Percentiles rank a stretch among this genome's conserved stretches.
Evolutionary conservation across 2,329 filamentous ascomycete species (phyloP).

Genomic region (Aspergillus ochraceoroseus): DNA sequence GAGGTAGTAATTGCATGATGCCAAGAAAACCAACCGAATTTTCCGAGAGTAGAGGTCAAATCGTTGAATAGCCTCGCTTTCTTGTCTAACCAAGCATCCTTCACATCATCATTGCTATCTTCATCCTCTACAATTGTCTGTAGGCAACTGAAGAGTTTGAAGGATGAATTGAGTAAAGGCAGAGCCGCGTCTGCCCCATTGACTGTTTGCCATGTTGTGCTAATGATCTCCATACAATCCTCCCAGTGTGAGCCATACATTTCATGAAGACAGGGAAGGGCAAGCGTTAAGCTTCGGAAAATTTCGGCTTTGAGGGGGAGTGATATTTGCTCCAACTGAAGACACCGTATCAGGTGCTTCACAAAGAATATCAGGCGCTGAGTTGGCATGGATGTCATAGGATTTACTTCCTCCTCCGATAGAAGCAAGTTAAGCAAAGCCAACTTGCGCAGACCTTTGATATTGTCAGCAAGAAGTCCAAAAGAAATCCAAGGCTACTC

Average conservation of each 20-base stretch:
- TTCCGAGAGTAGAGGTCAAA: slow-evolving; percentile 41
- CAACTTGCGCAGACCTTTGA: slow-evolving; percentile 46
- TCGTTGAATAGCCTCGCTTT: slow-evolving; percentile 56
- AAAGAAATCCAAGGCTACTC: slow-evolving; percentile 11
- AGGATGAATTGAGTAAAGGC: slow-evolving; percentile 64
- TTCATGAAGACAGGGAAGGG: slow-evolving; percentile 70
- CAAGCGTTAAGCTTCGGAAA: slow-evolving; percentile 44
- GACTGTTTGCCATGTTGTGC: slow-evolving; percentile 53
- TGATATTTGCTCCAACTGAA: slow-evolving; percentile 55
- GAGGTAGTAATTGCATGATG: background rate
- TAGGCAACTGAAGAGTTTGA: slow-evolving; percentile 64
- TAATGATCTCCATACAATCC: slow-evolving; percentile 56
- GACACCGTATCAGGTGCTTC: slow-evolving; percentile 69
- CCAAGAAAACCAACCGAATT: slow-evolving; percentile 35
- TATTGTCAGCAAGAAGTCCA: background rate
- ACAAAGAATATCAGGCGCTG: slow-evolving; percentile 77
- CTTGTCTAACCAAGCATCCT: slow-evolving; percentile 64
- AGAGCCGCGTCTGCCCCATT: slow-evolving; percentile 49
- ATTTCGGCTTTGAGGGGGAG: slow-evolving; percentile 37
- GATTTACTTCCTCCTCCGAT: slow-evolving; percentile 45
- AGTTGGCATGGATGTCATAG: slow-evolving; percentile 46
- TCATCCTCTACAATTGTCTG: slow-evolving; percentile 54
- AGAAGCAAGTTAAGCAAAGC: slow-evolving; percentile 54
- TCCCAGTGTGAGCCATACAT: slow-evolving; percentile 90
- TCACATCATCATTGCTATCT: slow-evolving; percentile 76